These are phyloP conservation scores for Diplodia sapinea DNA, from an alignment of 2,329 filamentous ascomycete genomes.

Conservation along the genomic window DNA sequence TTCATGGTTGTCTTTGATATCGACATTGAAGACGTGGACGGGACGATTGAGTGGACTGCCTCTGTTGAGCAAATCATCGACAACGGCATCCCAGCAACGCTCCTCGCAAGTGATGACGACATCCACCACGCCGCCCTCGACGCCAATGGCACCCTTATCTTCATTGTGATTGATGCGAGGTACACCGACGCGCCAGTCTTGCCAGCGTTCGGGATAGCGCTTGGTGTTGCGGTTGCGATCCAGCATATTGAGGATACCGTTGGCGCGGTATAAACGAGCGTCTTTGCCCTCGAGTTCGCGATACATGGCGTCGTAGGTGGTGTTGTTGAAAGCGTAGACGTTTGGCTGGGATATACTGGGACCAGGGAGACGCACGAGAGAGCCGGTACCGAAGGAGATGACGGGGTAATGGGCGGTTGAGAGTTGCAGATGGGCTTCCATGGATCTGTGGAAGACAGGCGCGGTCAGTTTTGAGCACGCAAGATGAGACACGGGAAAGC, in stretches of 20 bases:
- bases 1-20: slow-evolving; percentile 98
- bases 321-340: slow-evolving; percentile 97
- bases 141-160: slow-evolving; percentile 78
- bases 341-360: slow-evolving; percentile 92
- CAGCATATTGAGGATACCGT: slow-evolving; percentile 95
- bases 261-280: slow-evolving; percentile 82
- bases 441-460: slow-evolving; percentile 64
- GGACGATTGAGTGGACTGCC: slow-evolving; percentile 87
- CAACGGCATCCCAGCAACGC: slow-evolving; percentile 95
- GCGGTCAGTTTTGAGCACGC: slow-evolving; percentile 35
- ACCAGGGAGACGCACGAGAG: slow-evolving; percentile 88
- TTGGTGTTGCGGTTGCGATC: slow-evolving; percentile 90
- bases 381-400: slow-evolving; percentile 96
- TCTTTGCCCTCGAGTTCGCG: slow-evolving; percentile 88
- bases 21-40: slow-evolving; percentile 97
- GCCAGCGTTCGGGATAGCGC: slow-evolving; percentile 95
- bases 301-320: slow-evolving; percentile 93
- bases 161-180: slow-evolving; percentile 74
- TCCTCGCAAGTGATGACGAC: slow-evolving; percentile 98
- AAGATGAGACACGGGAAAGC: neutral
- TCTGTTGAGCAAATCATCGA: slow-evolving; percentile 88
- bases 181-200: slow-evolving; percentile 91
- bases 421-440: slow-evolving; percentile 97
- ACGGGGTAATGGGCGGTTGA: slow-evolving; percentile 86
- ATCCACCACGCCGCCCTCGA: slow-evolving; percentile 89